Evolutionary conservation across 257 asterid genomes (phyloP).

Genomic region (Ocimum tenuiflorum): DNA sequence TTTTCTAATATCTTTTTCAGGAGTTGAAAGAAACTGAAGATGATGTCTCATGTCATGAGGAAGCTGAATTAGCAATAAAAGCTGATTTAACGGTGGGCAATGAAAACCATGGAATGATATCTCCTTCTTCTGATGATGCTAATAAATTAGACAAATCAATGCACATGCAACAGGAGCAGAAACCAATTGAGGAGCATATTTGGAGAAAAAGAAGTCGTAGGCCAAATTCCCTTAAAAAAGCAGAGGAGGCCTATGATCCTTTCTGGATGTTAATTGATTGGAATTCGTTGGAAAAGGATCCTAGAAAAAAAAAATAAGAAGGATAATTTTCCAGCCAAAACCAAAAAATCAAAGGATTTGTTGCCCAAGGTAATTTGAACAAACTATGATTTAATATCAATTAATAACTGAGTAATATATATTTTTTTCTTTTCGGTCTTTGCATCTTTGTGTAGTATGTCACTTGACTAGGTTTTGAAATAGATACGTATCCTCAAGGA

Average conservation of each 20-base stretch:
- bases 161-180: conserved; percentile 7
- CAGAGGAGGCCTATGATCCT: conserved; percentile 24
- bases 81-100: not conserved
- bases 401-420: not conserved
- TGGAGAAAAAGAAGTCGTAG: conserved; percentile 13
- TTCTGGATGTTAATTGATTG: conserved; percentile 8
- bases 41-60: not conserved
- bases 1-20: not conserved
- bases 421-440: not conserved
- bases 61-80: not conserved
- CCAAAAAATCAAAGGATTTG: not conserved
- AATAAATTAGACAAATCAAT: too few species aligned
- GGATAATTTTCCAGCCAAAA: not conserved
- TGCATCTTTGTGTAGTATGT: not conserved
- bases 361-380: conserved; percentile 1
- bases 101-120: not conserved
- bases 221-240: conserved; percentile 6
- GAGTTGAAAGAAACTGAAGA: not conserved
- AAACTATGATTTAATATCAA: not conserved
- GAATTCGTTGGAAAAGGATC: not conserved
- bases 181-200: not conserved
- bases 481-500: not conserved
- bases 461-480: conserved; percentile 16
- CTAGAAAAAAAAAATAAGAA: not conserved
- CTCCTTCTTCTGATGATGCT: not conserved